Evolutionary conservation across 2,329 filamentous ascomycete genomes (phyloP), one percentile per base, ranked within the genome.

Genomic region (Colletotrichum filicis): DNA sequence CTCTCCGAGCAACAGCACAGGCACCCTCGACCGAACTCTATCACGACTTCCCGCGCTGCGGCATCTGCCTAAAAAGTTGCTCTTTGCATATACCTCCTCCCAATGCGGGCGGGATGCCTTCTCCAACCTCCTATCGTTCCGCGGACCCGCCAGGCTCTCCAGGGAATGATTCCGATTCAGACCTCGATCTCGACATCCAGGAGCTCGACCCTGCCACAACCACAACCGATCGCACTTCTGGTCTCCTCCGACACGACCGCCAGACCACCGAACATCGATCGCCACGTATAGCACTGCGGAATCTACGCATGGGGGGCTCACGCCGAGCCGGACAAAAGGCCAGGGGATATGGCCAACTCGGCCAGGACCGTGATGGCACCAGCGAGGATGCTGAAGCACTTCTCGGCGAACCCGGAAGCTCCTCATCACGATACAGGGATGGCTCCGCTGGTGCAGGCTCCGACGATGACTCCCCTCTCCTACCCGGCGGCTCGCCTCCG

Each of bases 171-270:
- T 94, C 92, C 80, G 93, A 95, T 81, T 94, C 92, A 62, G 93
- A 96, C 80, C 90, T 92, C 77, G 92, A 94, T 75, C 87, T 97
- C 78, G 93, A 95, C 78, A 88, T 95, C 77, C 89, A 94, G 79
- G 94, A 96, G 86, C 91, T 97, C 76, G 93, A 95, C 80, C 93
- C 94, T 68, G 80, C 80, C 70, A 81, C 80, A 24, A 79, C 79
- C 42, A 77, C 73, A n/a, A 73, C 73, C 22, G 30, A 74, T 71
- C 76, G 73, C 74, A 75, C 73, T 63, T 77, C 79, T 62, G 78
- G 78, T 37, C 78, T 81, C 26, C 74, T 80, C 66, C 89, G 92
- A 78, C 87, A 90, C 75, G 86, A 90, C 77, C 87, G 89, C 70
- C 78, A 78, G 76, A 76, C 77, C 74, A 74, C 78, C 66, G 85